Evolutionary conservation across 75 land plant species (phyloP), one percentile per base, ranked within the genome.

Genomic region (Isoetes taiwanensis): DNA sequence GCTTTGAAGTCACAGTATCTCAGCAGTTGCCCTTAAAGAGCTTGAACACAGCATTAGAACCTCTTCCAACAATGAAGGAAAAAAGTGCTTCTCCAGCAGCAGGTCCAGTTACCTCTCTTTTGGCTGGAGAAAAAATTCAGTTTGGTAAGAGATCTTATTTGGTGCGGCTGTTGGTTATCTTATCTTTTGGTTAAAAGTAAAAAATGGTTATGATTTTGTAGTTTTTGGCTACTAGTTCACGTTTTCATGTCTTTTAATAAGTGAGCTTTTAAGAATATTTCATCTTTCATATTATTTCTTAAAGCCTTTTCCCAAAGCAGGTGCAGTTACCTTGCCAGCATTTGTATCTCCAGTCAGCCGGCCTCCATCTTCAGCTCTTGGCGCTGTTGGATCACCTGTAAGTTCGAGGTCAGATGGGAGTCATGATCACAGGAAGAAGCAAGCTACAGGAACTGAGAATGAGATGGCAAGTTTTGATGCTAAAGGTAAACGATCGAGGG

Each of bases 81-180:
- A 79, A 70, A 59, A 34, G 78, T 27, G 69, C 79, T 59, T 54
- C 75, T 56, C 71, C 84, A 24, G 52, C 68, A 32, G 30, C 80
- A 50, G 82, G 74, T 43, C 84, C 93, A 39, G 42, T 91, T 35
- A 84, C 75, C 27, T 91, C 95, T 38, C 75, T 81, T 39, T 82
- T 91, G 48, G 85, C 85, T 56, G 95, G 94, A 37, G 89, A 87
- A 68, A 91, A 78, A 60, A 91, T 91, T 52, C 97, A 91, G 43
- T 91, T 91, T 71, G 97, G 97, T 91, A 59, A 54, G 84, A 29
- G 6, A n/a, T n/a, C n/a, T n/a, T n/a, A n/a, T n/a, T n/a, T n/a
- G n/a, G n/a, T 46, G 2, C 41, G 34, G 33, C 71, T 52, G 27
- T 69, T 21, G 43, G 29, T 37, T 14, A 37, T 14, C 14, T 14